phyloP scores from a whole-genome alignment of 179 eudicot species.

The Spinacia oleracea region DNA sequence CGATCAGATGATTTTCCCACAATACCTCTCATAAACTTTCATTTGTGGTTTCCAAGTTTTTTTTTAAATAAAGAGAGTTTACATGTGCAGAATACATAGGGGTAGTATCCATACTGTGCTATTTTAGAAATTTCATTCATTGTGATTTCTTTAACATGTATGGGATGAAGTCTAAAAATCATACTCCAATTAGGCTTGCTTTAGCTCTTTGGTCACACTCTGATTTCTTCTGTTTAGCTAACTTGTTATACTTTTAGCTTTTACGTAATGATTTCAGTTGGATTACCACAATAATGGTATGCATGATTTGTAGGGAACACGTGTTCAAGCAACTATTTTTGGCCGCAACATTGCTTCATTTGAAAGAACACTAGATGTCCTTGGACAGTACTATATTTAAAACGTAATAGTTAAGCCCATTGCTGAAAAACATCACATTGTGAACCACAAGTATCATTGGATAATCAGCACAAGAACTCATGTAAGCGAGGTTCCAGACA shows the following conservation, averaged over 20 bases:
- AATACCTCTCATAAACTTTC: not conserved
- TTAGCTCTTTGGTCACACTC: too few relatives aligned
- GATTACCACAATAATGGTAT: not conserved
- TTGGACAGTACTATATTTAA: not conserved
- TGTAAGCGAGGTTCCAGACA: not conserved
- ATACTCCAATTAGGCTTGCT: too few relatives aligned
- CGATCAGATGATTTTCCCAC: not conserved
- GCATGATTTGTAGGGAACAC: not conserved
- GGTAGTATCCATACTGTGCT: too few relatives aligned
- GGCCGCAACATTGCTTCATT: not conserved
- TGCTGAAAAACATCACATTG: not conserved
- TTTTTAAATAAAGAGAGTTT: not conserved
- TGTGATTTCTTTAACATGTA: too few relatives aligned
- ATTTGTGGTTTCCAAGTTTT: not conserved
- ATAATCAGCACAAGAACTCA: slow-evolving; percentile 4
- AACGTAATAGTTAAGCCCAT: not conserved
- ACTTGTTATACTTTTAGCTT: too few relatives aligned
- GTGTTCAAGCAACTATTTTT: too few relatives aligned
- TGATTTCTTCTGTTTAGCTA: too few relatives aligned
- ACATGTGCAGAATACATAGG: not conserved
- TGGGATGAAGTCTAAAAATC: too few relatives aligned
- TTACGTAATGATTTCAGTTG: not conserved
- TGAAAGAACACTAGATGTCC: not conserved
- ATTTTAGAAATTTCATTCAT: too few relatives aligned
- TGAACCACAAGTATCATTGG: not conserved